phyloP scores from a whole-genome alignment of 2,329 filamentous ascomycete species.

The Colletotrichum liaoningense region DNA sequence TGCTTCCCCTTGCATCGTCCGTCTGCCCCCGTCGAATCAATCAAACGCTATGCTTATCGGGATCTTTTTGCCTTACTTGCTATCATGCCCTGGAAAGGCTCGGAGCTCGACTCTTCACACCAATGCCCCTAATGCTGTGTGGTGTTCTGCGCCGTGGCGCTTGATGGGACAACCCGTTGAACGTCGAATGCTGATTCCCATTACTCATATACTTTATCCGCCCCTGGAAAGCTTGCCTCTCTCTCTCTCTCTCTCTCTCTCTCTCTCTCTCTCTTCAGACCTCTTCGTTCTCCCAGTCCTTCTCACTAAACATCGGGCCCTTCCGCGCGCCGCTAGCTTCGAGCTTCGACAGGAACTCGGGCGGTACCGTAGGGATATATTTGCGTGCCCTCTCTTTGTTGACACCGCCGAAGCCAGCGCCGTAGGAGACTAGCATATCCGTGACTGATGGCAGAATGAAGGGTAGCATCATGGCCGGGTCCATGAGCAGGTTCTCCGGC shows the following conservation, averaged over 20 bases:
- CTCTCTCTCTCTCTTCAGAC: constrained; percentile 46
- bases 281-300: constrained; percentile 77
- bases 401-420: constrained; percentile 91
- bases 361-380: constrained; percentile 94
- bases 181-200: not conserved
- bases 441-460: constrained; percentile 96
- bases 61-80: constrained; percentile 19
- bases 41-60: constrained; percentile 32
- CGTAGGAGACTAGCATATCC: constrained; percentile 96
- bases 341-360: constrained; percentile 91
- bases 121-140: not conserved
- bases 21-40: constrained; percentile 6
- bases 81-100: not conserved
- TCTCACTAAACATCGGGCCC: constrained; percentile 69
- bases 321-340: constrained; percentile 68
- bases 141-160: not conserved
- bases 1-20: not conserved
- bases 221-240: not conserved
- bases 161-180: not conserved
- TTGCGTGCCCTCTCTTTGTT: constrained; percentile 93
- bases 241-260: no score
- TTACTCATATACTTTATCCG: not conserved
- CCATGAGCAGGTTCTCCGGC: constrained; percentile 81
- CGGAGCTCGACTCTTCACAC: not conserved
- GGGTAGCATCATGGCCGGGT: constrained; percentile 91